Conservation (phyloP, 2,329 filamentous ascomycete genomes). For the Rhexocercosporidium sp. region DNA sequence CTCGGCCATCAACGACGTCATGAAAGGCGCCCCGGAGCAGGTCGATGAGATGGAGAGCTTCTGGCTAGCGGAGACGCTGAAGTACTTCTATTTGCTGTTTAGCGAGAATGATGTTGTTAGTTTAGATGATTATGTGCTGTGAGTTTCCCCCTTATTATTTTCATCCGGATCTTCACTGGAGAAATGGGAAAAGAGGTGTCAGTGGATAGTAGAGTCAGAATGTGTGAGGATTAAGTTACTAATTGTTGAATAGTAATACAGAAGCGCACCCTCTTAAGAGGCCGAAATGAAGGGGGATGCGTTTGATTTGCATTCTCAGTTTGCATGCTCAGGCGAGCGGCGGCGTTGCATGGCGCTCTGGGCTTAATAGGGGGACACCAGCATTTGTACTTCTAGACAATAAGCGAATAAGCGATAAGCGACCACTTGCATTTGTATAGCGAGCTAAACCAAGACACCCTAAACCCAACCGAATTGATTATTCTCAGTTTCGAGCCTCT, state of each 20-base stretch:
- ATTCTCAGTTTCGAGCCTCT: too few species aligned
- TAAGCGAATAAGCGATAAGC: neutral
- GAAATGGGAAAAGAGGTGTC: neutral
- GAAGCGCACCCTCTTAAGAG: conserved; percentile 18
- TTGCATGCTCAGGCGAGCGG: neutral
- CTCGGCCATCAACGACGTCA: conserved; percentile 50
- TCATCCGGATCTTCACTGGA: too few species aligned
- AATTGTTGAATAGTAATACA: conserved; percentile 14
- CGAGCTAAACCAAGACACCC: neutral
- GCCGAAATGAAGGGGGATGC: neutral
- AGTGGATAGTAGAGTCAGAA: neutral
- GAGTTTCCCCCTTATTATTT: neutral
- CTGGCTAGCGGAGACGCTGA: conserved; percentile 69
- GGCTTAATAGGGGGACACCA: neutral
- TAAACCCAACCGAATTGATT: too few species aligned
- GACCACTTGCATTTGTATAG: neutral
- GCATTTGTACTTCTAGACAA: neutral
- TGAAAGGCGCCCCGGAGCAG: conserved; percentile 30
- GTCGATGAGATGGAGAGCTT: conserved; percentile 64
- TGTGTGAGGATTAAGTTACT: neutral
- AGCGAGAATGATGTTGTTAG: conserved; percentile 56
- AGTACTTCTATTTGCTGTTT: conserved; percentile 64
- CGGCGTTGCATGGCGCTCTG: neutral
- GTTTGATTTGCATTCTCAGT: neutral
- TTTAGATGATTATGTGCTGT: conserved; percentile 64